A percentile compares a stretch with the other conserved stretches of the same genome.
These are phyloP conservation scores for Phytophthora pisi DNA, from an alignment of 352 stramenopile genomes.

Conservation along the genomic window DNA sequence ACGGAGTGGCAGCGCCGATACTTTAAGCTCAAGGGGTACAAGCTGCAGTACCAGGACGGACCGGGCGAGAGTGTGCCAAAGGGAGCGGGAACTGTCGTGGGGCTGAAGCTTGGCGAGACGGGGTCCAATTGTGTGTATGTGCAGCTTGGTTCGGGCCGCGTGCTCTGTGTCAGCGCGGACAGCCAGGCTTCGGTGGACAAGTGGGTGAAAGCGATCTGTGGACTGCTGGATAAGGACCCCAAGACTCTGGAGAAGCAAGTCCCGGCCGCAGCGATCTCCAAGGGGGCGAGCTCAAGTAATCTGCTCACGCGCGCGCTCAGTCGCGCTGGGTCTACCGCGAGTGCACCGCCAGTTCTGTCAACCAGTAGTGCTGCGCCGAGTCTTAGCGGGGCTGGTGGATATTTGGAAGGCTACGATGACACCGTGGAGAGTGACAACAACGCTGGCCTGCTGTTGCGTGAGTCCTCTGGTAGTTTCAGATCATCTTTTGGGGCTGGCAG, in stretches of 20 bases:
- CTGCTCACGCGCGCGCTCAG: slow-evolving; percentile 38
- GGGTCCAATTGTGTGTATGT: slow-evolving; percentile 63
- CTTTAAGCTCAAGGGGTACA: slow-evolving; percentile 70
- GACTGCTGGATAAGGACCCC: slow-evolving; percentile 54
- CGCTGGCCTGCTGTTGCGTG: slow-evolving; percentile 12
- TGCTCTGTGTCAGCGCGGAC: slow-evolving; percentile 71
- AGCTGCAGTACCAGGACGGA: slow-evolving; percentile 69
- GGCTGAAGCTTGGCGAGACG: slow-evolving; percentile 58
- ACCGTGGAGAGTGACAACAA: slow-evolving; percentile 17
- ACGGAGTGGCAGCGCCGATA: slow-evolving; percentile 74
- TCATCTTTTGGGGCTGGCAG: slow-evolving; percentile 17
- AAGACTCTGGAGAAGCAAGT: slow-evolving; percentile 32
- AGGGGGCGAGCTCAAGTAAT: slow-evolving; percentile 27
- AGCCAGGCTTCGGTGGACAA: slow-evolving; percentile 57
- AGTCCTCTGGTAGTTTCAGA: slow-evolving; percentile 17
- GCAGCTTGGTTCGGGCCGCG: slow-evolving; percentile 64
- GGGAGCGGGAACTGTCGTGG: slow-evolving; percentile 63
- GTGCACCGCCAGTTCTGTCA: slow-evolving; percentile 17
- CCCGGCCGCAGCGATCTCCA: slow-evolving; percentile 1
- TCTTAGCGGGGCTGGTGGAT: slow-evolving; percentile 27
- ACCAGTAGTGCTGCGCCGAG: slow-evolving; percentile 21
- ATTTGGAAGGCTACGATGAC: slow-evolving; percentile 36
- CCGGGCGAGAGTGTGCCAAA: slow-evolving; percentile 64
- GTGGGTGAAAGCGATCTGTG: slow-evolving; percentile 68
- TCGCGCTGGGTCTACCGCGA: slow-evolving; percentile 36